Evolutionary conservation across 169 alveolate species (phyloP), one percentile per base, ranked within the genome.

Genomic region (Amoebophrya sp.): DNA sequence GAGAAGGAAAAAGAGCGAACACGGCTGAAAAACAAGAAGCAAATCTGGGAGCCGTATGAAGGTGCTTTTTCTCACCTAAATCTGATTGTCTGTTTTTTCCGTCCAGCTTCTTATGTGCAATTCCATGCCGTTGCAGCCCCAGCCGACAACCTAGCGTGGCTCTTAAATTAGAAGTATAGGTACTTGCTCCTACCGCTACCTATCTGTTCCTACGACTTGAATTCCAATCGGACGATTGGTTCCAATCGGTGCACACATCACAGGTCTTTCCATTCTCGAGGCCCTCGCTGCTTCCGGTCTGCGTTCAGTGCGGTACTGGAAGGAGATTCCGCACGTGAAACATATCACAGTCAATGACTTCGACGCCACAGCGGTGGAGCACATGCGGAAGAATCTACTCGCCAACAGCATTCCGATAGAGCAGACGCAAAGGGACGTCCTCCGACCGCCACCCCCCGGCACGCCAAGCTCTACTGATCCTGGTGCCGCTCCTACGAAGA

Each of bases 261-360:
- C 48, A 42, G 48, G 48, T 13, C 13, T 67, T 7, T 26, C 93
- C 38, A 94, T 95, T 31, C 91, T 94, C 23, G 98, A 96, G 90
- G 97, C 98, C 20, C 93, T 96, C 38, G 95, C 97, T 69, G 97
- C 98, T 20, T 94, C 97, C 29, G 98, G 99, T 2, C 93, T 97
- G 48, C 92, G 99, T 50, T 93, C 97, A 18, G 93, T 97, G 43
- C 93, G 99, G 43, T 97, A 96, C 92, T 88, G 94, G 89, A 93
- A 93, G 87, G 99, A 97, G 94, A 92, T 97, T 45, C 88, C 88
- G 23, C 92, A 41, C 39, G 92, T 96, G 42, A 90, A 88, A 20
- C 89, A 90, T 70, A 94, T 96, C 58, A 91, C 94, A 34, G 97
- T 98, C 26, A 96, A 96, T 93, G 99, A 97, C 90, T 88, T 96